Evolutionary conservation across 495 filamentous ascomycete species (phyloP).

Genomic region (Penicillium canescens): DNA sequence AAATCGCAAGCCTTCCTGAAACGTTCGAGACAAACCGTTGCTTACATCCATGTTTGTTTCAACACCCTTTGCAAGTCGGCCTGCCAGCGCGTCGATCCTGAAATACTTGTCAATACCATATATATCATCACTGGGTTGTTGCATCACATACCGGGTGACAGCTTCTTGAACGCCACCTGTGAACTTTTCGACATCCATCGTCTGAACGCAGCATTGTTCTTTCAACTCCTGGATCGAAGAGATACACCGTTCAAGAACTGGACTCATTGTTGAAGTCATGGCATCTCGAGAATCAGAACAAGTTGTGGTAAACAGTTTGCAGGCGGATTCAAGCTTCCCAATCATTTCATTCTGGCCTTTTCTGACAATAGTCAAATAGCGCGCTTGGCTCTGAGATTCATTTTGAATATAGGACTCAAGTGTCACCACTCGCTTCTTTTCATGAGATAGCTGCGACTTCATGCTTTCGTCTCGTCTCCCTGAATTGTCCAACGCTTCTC

Average conservation of each 20-base stretch:
- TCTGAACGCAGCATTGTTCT: conserved; percentile 17
- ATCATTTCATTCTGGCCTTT: conserved; percentile 27
- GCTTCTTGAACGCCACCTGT: conserved; percentile 15
- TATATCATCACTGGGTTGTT: background rate
- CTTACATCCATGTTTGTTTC: conserved; percentile 18
- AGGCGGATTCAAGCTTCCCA: conserved; percentile 16
- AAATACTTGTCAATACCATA: background rate
- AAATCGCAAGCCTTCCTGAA: conserved; percentile 23
- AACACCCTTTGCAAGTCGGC: conserved; percentile 15
- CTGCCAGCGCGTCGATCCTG: conserved; percentile 23
- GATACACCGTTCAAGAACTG: conserved; percentile 17
- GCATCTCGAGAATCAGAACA: conserved; percentile 12
- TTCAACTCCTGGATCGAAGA: conserved; percentile 16
- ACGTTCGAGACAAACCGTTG: conserved; percentile 2
- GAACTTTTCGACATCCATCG: conserved; percentile 21
- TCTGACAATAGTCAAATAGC: conserved; percentile 24
- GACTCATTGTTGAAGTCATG: conserved; percentile 12
- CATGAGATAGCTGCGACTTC: conserved; percentile 24
- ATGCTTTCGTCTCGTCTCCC: conserved; percentile 13
- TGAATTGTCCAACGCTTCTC: conserved; percentile 20
- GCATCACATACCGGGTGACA: conserved; percentile 22
- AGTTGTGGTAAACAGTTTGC: conserved; percentile 11
- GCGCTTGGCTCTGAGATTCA: conserved; percentile 24
- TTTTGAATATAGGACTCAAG: conserved; percentile 40
- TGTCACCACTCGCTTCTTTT: conserved; percentile 25